A percentile compares a stretch with the other conserved stretches of the same genome.
Evolutionary conservation across 2,329 filamentous ascomycete genomes (phyloP).

Genomic region (Aspergillus amoenus): DNA sequence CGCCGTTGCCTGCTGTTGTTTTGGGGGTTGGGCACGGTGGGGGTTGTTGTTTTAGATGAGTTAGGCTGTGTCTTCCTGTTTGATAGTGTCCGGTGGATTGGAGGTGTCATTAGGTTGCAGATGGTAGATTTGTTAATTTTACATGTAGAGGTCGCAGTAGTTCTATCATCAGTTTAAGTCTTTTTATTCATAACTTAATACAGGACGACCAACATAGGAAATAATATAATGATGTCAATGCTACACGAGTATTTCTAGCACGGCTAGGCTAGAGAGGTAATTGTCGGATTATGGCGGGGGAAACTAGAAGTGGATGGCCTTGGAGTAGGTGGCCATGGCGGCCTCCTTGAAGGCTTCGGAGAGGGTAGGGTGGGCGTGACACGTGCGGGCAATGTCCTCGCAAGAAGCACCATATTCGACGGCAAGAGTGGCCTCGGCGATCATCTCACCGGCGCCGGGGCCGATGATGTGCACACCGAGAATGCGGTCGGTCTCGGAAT

Average conservation of each 20-base stretch:
- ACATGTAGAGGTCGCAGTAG: background rate
- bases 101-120: too few relatives aligned
- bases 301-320: constrained; percentile 88
- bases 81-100: too few relatives aligned
- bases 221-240: constrained; percentile 36
- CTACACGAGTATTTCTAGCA: constrained; percentile 39
- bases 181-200: constrained; percentile 21
- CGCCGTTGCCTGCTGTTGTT: constrained; percentile 15
- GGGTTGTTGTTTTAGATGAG: background rate
- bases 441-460: constrained; percentile 97
- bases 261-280: constrained; percentile 33
- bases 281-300: constrained; percentile 21
- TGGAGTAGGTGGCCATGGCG: constrained; percentile 93
- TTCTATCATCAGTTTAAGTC: constrained; percentile 13
- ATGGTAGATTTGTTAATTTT: too few relatives aligned
- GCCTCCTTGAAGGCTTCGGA: constrained; percentile 99
- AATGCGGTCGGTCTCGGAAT: constrained; percentile 94
- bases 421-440: constrained; percentile 92
- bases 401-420: constrained; percentile 94
- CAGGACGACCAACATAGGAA: constrained; percentile 25
- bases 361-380: constrained; percentile 93
- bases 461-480: constrained; percentile 96
- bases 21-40: constrained; percentile 3
- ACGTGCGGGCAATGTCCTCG: constrained; percentile 92
- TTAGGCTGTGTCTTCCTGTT: too few relatives aligned